Evolutionary conservation across 768 basidiomycete species (phyloP).

Genomic region (Auricularia sp.): DNA sequence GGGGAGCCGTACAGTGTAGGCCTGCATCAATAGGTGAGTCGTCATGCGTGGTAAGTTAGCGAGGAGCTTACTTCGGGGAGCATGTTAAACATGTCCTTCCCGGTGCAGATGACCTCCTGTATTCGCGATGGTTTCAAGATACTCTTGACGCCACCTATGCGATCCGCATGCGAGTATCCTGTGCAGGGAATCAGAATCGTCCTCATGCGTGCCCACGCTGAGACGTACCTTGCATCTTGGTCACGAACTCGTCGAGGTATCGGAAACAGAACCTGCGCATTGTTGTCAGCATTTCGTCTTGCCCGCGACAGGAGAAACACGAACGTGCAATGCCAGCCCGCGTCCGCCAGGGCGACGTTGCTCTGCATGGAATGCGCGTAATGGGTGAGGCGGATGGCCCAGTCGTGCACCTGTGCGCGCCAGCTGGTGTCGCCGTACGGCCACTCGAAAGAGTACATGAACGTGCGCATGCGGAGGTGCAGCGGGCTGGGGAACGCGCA

Average conservation of each 20-base stretch:
- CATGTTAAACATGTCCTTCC: constrained; percentile 57
- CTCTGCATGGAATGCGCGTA: constrained; percentile 42
- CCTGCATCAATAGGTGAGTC: constrained; percentile 9
- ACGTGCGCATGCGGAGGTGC: constrained; percentile 53
- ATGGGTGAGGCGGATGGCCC: constrained; percentile 24
- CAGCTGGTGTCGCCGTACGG: constrained; percentile 42
- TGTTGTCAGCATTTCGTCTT: not conserved
- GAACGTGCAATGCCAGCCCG: constrained; percentile 53
- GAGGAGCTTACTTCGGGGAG: constrained; percentile 35
- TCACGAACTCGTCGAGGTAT: constrained; percentile 43
- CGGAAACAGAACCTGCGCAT: constrained; percentile 47
- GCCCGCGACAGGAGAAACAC: constrained; percentile 1
- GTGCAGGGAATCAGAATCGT: constrained; percentile 3
- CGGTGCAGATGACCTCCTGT: constrained; percentile 47
- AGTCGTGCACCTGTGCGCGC: constrained; percentile 44
- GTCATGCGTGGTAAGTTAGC: not conserved
- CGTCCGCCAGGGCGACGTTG: constrained; percentile 42
- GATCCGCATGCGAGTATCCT: constrained; percentile 53
- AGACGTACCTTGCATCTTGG: constrained; percentile 36
- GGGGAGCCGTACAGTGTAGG: constrained; percentile 35
- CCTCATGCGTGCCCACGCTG: not conserved
- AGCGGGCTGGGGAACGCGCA: constrained; percentile 44
- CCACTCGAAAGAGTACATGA: constrained; percentile 53
- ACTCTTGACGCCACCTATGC: constrained; percentile 36
- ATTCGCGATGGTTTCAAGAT: constrained; percentile 42